Conservation (phyloP, 352 stramenopile species). For the Blastocystis hominis region DNA sequence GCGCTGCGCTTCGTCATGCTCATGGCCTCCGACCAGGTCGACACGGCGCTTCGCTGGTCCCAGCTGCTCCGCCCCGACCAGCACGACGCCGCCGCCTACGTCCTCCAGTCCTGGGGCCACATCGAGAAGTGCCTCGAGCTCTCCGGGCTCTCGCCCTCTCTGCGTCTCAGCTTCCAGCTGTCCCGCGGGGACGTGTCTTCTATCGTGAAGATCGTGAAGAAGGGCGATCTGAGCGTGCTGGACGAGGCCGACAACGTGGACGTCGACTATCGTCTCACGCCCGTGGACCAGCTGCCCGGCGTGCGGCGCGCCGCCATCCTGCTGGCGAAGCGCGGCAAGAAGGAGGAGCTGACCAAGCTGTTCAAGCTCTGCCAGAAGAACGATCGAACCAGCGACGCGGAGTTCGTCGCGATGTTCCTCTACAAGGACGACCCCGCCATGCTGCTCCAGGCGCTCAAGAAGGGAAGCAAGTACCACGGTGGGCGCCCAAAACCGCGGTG, state of each 20-base stretch:
- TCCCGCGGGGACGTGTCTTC: not conserved
- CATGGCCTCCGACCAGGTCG: slow-evolving; percentile 16
- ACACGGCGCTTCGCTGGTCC: slow-evolving; percentile 8
- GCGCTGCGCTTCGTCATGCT: slow-evolving; percentile 49
- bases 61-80: not conserved
- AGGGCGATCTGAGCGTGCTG: slow-evolving; percentile 40
- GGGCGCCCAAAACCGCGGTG: not conserved
- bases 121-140: slow-evolving; percentile 54
- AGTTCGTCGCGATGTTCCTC: slow-evolving; percentile 31
- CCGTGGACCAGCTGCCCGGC: slow-evolving; percentile 37
- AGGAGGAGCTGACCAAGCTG: slow-evolving; percentile 49
- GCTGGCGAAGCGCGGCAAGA: slow-evolving; percentile 50
- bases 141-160: slow-evolving; percentile 26
- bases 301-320: slow-evolving; percentile 21
- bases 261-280: slow-evolving; percentile 36
- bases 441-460: slow-evolving; percentile 37
- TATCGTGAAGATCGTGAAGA: slow-evolving; percentile 56
- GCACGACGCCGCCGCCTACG: slow-evolving; percentile 34
- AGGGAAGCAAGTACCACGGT: slow-evolving; percentile 52
- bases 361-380: slow-evolving; percentile 50
- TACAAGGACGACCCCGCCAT: slow-evolving; percentile 48
- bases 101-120: slow-evolving; percentile 47
- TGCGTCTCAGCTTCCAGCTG: slow-evolving; percentile 54
- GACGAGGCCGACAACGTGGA: slow-evolving; percentile 40
- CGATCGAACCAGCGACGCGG: not conserved